A percentile compares a stretch with the other conserved stretches of the same genome.
Evolutionary conservation across 768 basidiomycete species (phyloP).

Genomic region (Panaeolus cyanescens): DNA sequence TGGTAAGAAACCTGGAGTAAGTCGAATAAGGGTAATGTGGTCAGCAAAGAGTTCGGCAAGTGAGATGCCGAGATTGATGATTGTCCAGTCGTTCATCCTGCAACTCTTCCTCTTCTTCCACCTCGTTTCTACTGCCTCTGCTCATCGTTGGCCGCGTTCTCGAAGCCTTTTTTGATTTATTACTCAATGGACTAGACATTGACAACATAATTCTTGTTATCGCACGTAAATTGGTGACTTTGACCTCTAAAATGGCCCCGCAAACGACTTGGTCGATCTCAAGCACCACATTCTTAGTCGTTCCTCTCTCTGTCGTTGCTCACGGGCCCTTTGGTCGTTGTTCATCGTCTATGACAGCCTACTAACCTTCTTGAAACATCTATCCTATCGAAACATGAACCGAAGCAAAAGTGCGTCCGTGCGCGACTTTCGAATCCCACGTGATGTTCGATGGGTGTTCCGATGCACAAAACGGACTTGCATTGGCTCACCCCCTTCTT

Average conservation of each 20-base stretch:
- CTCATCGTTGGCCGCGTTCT: neutral
- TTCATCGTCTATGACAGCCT: neutral
- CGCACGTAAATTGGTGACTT: neutral
- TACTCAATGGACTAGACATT: neutral
- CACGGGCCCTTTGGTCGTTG: neutral
- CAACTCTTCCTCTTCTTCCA: conserved; percentile 4
- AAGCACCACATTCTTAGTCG: neutral
- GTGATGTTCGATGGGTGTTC: conserved; percentile 26
- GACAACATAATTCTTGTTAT: neutral
- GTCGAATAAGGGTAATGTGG: neutral
- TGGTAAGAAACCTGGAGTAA: conserved; percentile 3
- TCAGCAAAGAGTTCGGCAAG: neutral
- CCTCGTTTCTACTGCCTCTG: neutral
- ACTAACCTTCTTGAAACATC: neutral
- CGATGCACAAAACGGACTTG: conserved; percentile 23
- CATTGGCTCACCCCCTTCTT: conserved; percentile 17
- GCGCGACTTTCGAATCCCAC: conserved; percentile 25
- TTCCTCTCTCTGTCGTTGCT: neutral
- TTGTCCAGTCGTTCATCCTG: conserved; percentile 1
- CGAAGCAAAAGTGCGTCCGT: conserved; percentile 23
- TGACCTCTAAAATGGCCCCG: neutral
- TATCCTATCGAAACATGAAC: neutral
- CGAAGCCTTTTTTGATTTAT: neutral
- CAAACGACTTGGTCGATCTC: neutral
- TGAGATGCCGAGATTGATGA: neutral